Conservation (phyloP, 208 protist species). For the Wallacemonas sp. region DNA sequence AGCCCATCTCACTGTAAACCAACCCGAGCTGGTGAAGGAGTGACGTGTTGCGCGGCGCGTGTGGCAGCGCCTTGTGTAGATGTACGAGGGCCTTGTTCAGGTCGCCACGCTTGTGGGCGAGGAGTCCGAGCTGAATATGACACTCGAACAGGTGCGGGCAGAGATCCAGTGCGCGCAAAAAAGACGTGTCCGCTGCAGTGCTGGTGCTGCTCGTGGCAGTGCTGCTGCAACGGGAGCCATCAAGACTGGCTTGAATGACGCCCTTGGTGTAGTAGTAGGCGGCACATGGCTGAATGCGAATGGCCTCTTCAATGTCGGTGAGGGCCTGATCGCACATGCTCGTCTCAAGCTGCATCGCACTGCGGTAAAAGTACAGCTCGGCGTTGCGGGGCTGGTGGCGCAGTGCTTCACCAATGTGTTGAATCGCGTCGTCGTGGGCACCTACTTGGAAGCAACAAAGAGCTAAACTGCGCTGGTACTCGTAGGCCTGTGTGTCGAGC, state of each 20-base stretch:
- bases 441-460: conserved; percentile 63
- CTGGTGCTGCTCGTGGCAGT: background rate
- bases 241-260: conserved; percentile 27
- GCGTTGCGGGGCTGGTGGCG: conserved; percentile 39
- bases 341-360: conserved; percentile 61
- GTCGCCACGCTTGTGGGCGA: conserved; percentile 43
- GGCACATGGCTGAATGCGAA: conserved; percentile 38
- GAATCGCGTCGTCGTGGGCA: conserved; percentile 51
- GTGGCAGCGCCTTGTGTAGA: conserved; percentile 45
- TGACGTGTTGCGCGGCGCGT: conserved; percentile 37
- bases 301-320: conserved; percentile 61
- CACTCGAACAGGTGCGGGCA: conserved; percentile 32
- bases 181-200: conserved; percentile 30
- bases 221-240: background rate
- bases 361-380: conserved; percentile 73
- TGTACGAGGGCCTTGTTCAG: conserved; percentile 48
- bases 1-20: conserved; percentile 68
- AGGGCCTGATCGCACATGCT: conserved; percentile 52
- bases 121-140: conserved; percentile 56
- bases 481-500: conserved; percentile 39
- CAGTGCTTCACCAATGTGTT: conserved; percentile 72
- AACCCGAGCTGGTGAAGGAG: conserved; percentile 71
- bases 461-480: conserved; percentile 73
- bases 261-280: conserved; percentile 57
- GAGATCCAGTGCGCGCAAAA: conserved; percentile 40